Percentiles rank a stretch among this genome's conserved stretches.
Conservation (phyloP, 2,329 filamentous ascomycete genomes). For the Biscogniauxia marginata region DNA sequence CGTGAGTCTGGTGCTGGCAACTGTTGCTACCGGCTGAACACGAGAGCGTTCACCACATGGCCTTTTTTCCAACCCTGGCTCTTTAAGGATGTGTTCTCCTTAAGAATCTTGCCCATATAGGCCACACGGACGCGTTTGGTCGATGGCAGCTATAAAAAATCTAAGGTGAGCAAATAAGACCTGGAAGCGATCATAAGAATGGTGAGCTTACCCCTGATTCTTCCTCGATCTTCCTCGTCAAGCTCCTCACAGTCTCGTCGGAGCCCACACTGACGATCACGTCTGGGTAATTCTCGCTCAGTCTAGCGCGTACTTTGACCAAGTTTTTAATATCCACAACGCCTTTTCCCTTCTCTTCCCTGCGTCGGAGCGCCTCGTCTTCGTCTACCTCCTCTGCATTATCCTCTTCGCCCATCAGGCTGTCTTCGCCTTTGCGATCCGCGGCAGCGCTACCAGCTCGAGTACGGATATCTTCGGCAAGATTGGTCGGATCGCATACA, state of each 20-base stretch:
- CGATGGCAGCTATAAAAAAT: constrained; percentile 49
- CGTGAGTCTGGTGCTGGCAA: constrained; percentile 4
- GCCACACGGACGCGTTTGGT: constrained; percentile 66
- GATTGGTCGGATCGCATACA: constrained; percentile 64
- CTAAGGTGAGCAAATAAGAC: not conserved
- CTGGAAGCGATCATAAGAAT: not conserved
- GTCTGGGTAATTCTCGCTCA: constrained; percentile 68
- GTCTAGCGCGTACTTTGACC: constrained; percentile 57
- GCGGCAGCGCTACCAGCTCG: constrained; percentile 19
- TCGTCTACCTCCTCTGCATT: constrained; percentile 29
- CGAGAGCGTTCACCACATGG: constrained; percentile 74
- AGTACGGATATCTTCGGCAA: constrained; percentile 33
- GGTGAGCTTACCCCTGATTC: constrained; percentile 57
- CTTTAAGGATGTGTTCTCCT: constrained; percentile 62
- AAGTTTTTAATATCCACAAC: constrained; percentile 52
- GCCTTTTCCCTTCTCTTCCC: constrained; percentile 61
- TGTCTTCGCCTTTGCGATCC: constrained; percentile 26
- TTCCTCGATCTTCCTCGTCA: constrained; percentile 63
- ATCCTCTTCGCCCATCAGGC: constrained; percentile 28
- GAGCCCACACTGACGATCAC: constrained; percentile 56
- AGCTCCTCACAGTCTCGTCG: constrained; percentile 60
- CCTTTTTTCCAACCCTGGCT: constrained; percentile 74
- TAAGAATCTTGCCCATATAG: constrained; percentile 79
- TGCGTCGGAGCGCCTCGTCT: constrained; percentile 38
- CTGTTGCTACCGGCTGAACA: constrained; percentile 50